Conservation (phyloP, 1,284 basidiomycete genomes). For the Ustilago shanxiensis region DNA sequence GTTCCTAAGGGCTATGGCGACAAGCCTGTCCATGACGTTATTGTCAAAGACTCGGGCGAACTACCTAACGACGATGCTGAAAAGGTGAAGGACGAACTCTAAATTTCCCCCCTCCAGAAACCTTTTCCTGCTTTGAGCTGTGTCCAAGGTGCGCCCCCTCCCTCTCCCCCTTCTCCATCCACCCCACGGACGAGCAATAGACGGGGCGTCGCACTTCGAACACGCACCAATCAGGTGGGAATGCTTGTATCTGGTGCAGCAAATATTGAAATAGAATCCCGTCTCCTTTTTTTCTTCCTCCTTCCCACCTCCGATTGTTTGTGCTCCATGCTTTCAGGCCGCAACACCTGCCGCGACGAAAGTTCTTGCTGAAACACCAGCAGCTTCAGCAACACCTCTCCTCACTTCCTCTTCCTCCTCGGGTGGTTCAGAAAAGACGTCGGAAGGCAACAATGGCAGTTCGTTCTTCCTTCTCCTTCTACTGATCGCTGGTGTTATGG, state of each 20-base stretch:
- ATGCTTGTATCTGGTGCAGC: conserved; percentile 4
- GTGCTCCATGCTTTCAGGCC: background rate
- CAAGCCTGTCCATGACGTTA: conserved; percentile 57
- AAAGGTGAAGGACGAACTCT: conserved; percentile 65
- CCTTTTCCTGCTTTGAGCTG: background rate
- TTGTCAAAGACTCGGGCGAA: conserved; percentile 61
- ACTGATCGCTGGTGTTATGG: conserved; percentile 19
- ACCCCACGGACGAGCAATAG: too few relatives aligned
- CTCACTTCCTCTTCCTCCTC: conserved; percentile 11
- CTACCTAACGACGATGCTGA: conserved; percentile 32
- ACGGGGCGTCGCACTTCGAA: too few relatives aligned
- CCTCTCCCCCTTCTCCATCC: too few relatives aligned
- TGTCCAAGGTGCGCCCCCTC: background rate
- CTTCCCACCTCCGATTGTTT: conserved; percentile 2
- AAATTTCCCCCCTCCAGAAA: conserved; percentile 10
- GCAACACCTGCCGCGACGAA: background rate
- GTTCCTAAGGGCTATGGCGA: conserved; percentile 62
- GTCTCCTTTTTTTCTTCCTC: background rate
- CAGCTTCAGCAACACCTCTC: conserved; percentile 2
- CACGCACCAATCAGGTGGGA: too few relatives aligned
- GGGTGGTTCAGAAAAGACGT: background rate
- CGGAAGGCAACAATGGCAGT: conserved; percentile 12
- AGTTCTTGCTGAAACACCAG: background rate
- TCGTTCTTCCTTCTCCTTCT: conserved; percentile 46
- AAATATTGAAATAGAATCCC: conserved; percentile 45